Evolutionary conservation across 441 rosid genomes (phyloP).

Genomic region (Rhodomyrtus psidioides): DNA sequence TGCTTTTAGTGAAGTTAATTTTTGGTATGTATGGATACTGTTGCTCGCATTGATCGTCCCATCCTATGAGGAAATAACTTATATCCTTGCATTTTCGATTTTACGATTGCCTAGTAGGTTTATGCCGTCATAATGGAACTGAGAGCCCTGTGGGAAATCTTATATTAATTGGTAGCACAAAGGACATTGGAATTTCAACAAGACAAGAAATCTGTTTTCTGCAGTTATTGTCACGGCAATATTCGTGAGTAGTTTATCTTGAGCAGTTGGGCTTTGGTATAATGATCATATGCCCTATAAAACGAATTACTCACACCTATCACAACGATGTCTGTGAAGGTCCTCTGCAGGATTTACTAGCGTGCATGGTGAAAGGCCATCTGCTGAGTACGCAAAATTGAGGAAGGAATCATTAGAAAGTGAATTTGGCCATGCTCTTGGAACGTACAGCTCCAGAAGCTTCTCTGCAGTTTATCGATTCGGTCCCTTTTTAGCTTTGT

Average conservation of each 20-base stretch:
- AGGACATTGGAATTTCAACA: constrained; percentile 15
- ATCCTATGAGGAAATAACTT: neutral
- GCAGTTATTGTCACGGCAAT: constrained; percentile 21
- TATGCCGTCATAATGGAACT: constrained; percentile 11
- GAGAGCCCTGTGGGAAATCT: constrained; percentile 9
- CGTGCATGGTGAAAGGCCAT: constrained; percentile 82
- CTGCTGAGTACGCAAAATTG: constrained; percentile 82
- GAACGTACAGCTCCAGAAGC: constrained; percentile 56
- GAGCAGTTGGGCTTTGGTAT: neutral
- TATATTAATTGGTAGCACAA: neutral
- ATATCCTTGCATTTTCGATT: neutral
- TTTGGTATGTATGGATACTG: neutral
- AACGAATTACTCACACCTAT: neutral
- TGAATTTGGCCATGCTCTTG: constrained; percentile 77
- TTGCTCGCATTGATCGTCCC: neutral
- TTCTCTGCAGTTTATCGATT: constrained; percentile 53
- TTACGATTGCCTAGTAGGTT: constrained; percentile 25
- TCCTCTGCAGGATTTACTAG: constrained; percentile 61
- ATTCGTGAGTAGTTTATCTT: constrained; percentile 27
- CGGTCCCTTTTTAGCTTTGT: constrained; percentile 84
- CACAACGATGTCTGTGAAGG: constrained; percentile 23
- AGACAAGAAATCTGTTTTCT: constrained; percentile 14
- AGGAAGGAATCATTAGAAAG: constrained; percentile 95
- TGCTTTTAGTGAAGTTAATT: neutral
- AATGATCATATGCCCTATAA: neutral